Evolutionary conservation across 106 monocot species (phyloP), one percentile per base, ranked within the genome.

Genomic region (Dendrobium chrysotoxum): DNA sequence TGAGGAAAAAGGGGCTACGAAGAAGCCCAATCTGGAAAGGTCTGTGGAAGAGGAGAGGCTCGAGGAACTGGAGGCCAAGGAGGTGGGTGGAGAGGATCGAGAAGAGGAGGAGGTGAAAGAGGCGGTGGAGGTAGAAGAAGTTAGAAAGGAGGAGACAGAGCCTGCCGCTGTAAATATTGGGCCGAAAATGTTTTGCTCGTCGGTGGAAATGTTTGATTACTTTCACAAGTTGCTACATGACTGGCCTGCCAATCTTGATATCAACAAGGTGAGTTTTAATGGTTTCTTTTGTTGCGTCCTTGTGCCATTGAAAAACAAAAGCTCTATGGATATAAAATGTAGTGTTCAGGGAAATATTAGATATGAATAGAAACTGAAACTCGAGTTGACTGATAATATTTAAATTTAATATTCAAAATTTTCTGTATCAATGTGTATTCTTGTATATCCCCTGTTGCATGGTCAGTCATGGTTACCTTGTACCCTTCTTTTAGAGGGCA

Each of bases 141-240:
- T 8, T 47, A 25, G 9, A 4, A 77, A 61, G 18, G 88, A 68
- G 8, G 81, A 82, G 75, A 80, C 85, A 75, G 76, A 65, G 35
- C 64, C 39, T 74, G 40, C 9, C 5, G 15, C 75, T 61, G 83
- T 40, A 64, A 85, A 77, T 11, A 79, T 95, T 40, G 95, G 95
- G 3, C 92, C 92, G 39, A 95, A 91, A 81, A 76, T 41, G 68
- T 99, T 95, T 70, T 79, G 17, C 41, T 88, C 94, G 15, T 89
- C 90, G 16, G 86, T 82, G 25, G 89, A 88, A 65, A 94, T 98
- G 97, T 98, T 94, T 44, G 80, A 98, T 53, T 98, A 98, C 82
- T 92, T 98, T 79, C 84, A 72, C 84, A 91, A 86, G 28, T 77
- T 98, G 17, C 89, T 98, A n/a, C 94, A 92, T 68, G 21, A 46